These are phyloP conservation scores for Pythium chondricola DNA, from an alignment of 352 stramenopile genomes.

Conservation along the genomic window DNA sequence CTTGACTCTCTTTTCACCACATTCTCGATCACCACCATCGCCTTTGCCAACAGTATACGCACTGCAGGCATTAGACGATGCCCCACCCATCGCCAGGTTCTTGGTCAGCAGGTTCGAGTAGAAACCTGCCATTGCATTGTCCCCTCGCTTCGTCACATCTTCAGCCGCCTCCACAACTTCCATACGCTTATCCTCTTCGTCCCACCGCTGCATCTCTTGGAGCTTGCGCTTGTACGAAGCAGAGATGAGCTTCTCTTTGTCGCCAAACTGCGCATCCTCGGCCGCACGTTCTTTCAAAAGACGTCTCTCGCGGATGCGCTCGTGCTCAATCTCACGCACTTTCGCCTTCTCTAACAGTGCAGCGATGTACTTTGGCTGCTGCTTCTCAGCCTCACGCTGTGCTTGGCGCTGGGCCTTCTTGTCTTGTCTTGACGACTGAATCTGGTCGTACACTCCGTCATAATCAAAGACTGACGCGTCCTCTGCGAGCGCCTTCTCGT, in stretches of 20 bases:
- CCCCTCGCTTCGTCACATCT: slow-evolving; percentile 68
- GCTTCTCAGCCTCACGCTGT: slow-evolving; percentile 53
- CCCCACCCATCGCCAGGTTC: slow-evolving; percentile 89
- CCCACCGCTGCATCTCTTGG: slow-evolving; percentile 87
- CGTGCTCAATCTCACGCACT: slow-evolving; percentile 85
- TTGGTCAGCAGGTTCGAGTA: slow-evolving; percentile 89
- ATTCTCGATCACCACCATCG: not conserved
- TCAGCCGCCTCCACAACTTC: slow-evolving; percentile 59
- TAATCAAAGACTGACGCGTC: slow-evolving; percentile 89
- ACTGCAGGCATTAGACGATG: slow-evolving; percentile 59
- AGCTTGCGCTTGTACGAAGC: slow-evolving; percentile 90
- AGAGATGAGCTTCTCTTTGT: slow-evolving; percentile 90
- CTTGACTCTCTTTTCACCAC: too few species aligned
- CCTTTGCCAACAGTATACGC: slow-evolving; percentile 63
- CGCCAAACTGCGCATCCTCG: slow-evolving; percentile 75
- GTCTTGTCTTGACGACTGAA: slow-evolving; percentile 41
- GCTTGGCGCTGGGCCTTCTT: slow-evolving; percentile 36
- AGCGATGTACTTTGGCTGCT: slow-evolving; percentile 85
- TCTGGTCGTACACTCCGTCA: slow-evolving; percentile 85
- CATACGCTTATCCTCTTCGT: slow-evolving; percentile 66
- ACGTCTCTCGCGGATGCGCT: slow-evolving; percentile 81
- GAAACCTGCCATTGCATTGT: slow-evolving; percentile 80
- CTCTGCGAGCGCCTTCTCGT: slow-evolving; percentile 54
- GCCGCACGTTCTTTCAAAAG: slow-evolving; percentile 80
- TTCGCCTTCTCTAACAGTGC: slow-evolving; percentile 87